Conservation (phyloP, 176 grass and related monocot genomes). For the Secale cereale region DNA sequence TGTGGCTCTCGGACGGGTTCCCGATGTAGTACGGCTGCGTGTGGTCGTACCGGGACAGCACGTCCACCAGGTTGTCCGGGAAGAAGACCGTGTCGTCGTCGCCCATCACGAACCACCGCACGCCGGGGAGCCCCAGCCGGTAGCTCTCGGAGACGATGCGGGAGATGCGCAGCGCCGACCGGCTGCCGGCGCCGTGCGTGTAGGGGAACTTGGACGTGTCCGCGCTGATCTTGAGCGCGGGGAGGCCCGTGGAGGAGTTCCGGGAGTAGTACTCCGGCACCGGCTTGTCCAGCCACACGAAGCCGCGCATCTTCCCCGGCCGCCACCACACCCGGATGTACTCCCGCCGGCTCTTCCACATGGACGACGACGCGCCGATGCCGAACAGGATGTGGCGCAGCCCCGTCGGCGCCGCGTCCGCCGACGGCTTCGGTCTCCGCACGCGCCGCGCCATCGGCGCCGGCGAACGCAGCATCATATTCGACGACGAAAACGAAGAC, state of each 20-base stretch:
- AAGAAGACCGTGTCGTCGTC: constrained; percentile 92
- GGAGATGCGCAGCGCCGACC: constrained; percentile 44
- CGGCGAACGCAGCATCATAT: neutral
- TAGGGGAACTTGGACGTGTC: constrained; percentile 42
- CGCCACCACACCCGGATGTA: constrained; percentile 21
- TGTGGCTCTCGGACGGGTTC: constrained; percentile 64
- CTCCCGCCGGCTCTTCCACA: constrained; percentile 36
- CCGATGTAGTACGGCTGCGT: constrained; percentile 65
- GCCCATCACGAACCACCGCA: constrained; percentile 74
- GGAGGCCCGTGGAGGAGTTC: constrained; percentile 10
- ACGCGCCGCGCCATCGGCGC: neutral
- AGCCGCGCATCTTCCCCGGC: constrained; percentile 34
- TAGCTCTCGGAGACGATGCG: constrained; percentile 55
- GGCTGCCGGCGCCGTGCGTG: constrained; percentile 39
- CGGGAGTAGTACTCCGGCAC: constrained; percentile 25
- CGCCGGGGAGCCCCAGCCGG: constrained; percentile 30
- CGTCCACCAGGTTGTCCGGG: constrained; percentile 59
- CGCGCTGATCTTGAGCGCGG: constrained; percentile 27
- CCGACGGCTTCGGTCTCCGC: neutral
- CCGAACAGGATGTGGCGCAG: constrained; percentile 53
- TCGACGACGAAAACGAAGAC: neutral
- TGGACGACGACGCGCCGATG: constrained; percentile 36
- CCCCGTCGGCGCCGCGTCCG: constrained; percentile 18
- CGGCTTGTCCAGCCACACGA: constrained; percentile 49
- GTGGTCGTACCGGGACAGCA: constrained; percentile 70